A percentile compares a stretch with the other conserved stretches of the same genome.
These are phyloP conservation scores for Leersia perrieri DNA, from an alignment of 176 grass and related monocot genomes.

Conservation along the genomic window DNA sequence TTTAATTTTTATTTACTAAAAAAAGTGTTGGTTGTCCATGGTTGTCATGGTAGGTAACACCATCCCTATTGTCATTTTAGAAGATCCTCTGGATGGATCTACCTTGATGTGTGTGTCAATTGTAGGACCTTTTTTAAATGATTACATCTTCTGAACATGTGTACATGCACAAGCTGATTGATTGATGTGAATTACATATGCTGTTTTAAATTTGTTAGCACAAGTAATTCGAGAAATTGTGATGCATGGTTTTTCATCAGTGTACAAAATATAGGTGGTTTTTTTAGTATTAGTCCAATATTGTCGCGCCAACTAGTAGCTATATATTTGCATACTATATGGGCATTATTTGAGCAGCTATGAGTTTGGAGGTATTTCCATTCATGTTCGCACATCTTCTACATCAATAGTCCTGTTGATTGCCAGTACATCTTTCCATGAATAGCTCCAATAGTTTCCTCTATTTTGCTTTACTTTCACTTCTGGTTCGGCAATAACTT, in stretches of 20 bases:
- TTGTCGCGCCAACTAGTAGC: not conserved
- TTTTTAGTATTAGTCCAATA: not conserved
- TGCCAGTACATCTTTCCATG: not conserved
- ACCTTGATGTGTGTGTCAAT: not conserved
- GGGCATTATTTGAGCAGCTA: not conserved
- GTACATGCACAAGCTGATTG: not conserved
- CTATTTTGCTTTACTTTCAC: not conserved
- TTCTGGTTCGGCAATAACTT: not conserved
- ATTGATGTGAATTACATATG: not conserved
- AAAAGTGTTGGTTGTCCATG: not conserved
- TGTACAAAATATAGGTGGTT: not conserved
- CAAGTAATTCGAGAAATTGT: not conserved
- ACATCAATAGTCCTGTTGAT: not conserved
- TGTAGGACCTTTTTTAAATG: not conserved
- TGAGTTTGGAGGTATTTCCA: not conserved
- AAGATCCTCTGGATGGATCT: not conserved
- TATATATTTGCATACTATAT: not conserved
- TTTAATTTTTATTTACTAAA: not conserved
- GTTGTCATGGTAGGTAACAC: not conserved
- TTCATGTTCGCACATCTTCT: not conserved
- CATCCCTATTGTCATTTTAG: not conserved
- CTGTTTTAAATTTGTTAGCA: not conserved
- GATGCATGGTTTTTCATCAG: not conserved
- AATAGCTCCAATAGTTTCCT: not conserved
- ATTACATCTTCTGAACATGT: not conserved